Conservation (phyloP, 495 filamentous ascomycete species). For the Penicillium maclennaniae region DNA sequence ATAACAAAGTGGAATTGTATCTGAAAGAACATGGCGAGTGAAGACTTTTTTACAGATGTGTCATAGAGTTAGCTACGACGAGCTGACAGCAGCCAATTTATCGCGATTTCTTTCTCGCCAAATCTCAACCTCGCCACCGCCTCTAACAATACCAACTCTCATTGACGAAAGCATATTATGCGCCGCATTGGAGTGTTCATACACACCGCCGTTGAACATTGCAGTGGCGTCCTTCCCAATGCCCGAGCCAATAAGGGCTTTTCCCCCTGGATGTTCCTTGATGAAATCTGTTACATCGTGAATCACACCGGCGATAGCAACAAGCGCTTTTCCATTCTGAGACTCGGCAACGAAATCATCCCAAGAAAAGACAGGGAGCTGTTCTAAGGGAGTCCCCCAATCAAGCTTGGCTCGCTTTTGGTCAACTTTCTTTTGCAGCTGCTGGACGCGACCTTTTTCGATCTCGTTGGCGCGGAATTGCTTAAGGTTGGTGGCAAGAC, state of each 20-base stretch:
- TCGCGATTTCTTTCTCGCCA: constrained; percentile 44
- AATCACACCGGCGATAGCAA: constrained; percentile 82
- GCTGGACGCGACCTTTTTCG: constrained; percentile 89
- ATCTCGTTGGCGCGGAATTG: constrained; percentile 91
- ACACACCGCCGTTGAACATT: constrained; percentile 93
- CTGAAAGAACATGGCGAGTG: too few relatives aligned
- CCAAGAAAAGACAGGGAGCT: constrained; percentile 87
- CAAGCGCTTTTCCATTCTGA: constrained; percentile 72
- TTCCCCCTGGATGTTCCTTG: constrained; percentile 86
- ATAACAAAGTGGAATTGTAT: too few relatives aligned
- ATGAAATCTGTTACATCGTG: constrained; percentile 87
- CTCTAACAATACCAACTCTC: constrained; percentile 84
- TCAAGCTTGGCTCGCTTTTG: constrained; percentile 36
- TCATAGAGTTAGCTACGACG: not conserved
- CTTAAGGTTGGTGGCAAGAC: constrained; percentile 85
- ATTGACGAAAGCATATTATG: constrained; percentile 90
- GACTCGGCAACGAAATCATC: constrained; percentile 78
- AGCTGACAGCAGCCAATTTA: not conserved
- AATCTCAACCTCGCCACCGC: constrained; percentile 90
- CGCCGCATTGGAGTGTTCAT: constrained; percentile 86
- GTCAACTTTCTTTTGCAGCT: constrained; percentile 93
- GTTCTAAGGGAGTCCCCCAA: constrained; percentile 81
- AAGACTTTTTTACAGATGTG: too few relatives aligned
- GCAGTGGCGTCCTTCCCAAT: constrained; percentile 91
- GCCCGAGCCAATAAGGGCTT: constrained; percentile 74